Conservation (phyloP, 2,329 filamentous ascomycete genomes). For the Ilyonectria mors-panacis region DNA sequence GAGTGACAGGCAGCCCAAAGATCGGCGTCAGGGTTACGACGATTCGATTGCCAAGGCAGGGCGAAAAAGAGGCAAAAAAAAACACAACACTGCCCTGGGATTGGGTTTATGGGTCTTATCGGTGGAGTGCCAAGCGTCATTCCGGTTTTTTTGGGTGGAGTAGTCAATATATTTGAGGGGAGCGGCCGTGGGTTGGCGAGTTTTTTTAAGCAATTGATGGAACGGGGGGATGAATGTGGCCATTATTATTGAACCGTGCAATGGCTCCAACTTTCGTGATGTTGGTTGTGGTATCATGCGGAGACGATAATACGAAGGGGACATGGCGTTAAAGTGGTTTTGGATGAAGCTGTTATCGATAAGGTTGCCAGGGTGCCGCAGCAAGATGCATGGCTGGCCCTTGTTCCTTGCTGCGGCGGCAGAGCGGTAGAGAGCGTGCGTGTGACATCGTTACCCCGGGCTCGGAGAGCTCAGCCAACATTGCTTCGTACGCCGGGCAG, state of each 20-base stretch:
- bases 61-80: slow-evolving; percentile 22
- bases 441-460: slow-evolving; percentile 24
- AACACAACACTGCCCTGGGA: slow-evolving; percentile 15
- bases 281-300: neutral
- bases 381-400: neutral
- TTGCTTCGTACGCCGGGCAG: neutral
- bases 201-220: neutral
- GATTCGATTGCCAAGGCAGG: slow-evolving; percentile 21
- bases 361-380: slow-evolving; percentile 25
- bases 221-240: neutral
- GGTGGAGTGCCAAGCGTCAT: slow-evolving; percentile 18
- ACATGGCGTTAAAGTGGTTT: neutral
- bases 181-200: neutral
- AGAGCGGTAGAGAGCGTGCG: neutral
- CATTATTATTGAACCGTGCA: neutral
- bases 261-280: neutral
- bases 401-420: slow-evolving; percentile 9
- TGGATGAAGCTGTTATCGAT: slow-evolving; percentile 18
- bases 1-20: slow-evolving; percentile 10
- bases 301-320: neutral
- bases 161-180: neutral
- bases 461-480: slow-evolving; percentile 10
- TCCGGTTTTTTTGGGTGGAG: slow-evolving; percentile 14
- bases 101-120: slow-evolving; percentile 3
- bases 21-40: slow-evolving; percentile 21